Evolutionary conservation across 1,284 basidiomycete genomes (phyloP), one percentile per base, ranked within the genome.

Genomic region (Fistulina hepatica): DNA sequence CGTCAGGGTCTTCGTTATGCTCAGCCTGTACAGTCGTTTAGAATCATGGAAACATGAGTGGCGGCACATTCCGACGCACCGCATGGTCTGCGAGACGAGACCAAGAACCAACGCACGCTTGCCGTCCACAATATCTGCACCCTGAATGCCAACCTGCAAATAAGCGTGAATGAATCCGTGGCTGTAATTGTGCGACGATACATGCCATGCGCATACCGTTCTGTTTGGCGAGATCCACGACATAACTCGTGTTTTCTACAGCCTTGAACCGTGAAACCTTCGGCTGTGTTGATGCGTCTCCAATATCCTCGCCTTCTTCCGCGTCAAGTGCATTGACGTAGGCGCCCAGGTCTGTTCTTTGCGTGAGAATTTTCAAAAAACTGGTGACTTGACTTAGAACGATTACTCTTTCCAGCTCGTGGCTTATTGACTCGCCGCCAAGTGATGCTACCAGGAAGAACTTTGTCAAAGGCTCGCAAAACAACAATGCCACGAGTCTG

Each of bases 121-220:
- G 17, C 83, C 92, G 54, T 98, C 94, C 38, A 94, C 90, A 50
- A 98, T 95, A 60, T 97, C 94, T 2, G 92, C 80, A 8, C 94
- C 94, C 58, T 98, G 95, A 49, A 98, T 97, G 16, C 93, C 93
- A 40, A 98, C 92, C n/a, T n/a, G n/a, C n/a, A n/a, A n/a, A n/a
- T n/a, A n/a, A n/a, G n/a, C n/a, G n/a, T n/a, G n/a, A n/a, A n/a
- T n/a, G n/a, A n/a, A n/a, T n/a, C n/a, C n/a, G n/a, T n/a, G n/a
- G n/a, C n/a, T n/a, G n/a, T n/a, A n/a, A n/a, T n/a, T n/a, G n/a
- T n/a, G n/a, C n/a, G n/a, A n/a, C n/a, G n/a, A n/a, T n/a, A n/a
- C n/a, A n/a, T n/a, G n/a, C n/a, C 45, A 98, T 70, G 58, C 89
- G 90, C 89, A 98, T 90, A 34, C 83, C 79, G 56, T 88, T 92